phyloP scores from a whole-genome alignment of 805 yeast species.

The Lipomyces japonicus region DNA sequence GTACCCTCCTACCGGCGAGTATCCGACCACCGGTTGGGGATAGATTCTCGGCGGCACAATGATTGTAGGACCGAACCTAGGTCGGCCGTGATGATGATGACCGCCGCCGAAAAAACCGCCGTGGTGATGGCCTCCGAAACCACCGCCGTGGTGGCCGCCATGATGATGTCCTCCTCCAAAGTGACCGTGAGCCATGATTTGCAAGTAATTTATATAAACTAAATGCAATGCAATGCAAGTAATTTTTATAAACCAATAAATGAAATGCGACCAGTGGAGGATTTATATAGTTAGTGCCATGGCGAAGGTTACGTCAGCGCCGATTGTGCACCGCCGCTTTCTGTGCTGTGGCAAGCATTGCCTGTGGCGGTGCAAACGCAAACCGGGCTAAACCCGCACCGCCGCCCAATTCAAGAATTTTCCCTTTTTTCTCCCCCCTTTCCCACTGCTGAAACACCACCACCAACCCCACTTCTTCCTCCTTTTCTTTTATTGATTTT shows the following conservation, averaged over 20 bases:
- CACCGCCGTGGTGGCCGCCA: constrained; percentile 16
- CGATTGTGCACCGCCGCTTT: too few species aligned
- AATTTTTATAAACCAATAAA: neutral
- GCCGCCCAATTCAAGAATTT: too few species aligned
- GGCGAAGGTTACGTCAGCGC: too few species aligned
- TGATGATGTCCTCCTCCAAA: constrained; percentile 6
- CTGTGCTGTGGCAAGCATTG: too few species aligned
- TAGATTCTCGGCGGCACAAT: constrained; percentile 24
- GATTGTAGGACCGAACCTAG: constrained; percentile 22
- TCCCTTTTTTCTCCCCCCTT: neutral
- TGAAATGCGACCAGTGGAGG: too few species aligned
- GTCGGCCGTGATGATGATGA: constrained; percentile 6
- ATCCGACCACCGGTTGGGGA: constrained; percentile 6
- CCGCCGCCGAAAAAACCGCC: constrained; percentile 18
- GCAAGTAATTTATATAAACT: too few species aligned
- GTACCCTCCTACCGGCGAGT: constrained; percentile 21
- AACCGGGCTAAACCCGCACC: too few species aligned
- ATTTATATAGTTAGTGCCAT: too few species aligned
- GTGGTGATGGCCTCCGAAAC: constrained; percentile 11
- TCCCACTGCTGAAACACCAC: neutral
- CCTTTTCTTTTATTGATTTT: neutral
- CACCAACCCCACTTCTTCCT: neutral
- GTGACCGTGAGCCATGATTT: constrained; percentile 6
- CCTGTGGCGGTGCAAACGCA: too few species aligned
- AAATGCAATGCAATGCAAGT: neutral